phyloP scores from a whole-genome alignment of 257 asterid genomes.

The Solanum corneliomulleri region DNA sequence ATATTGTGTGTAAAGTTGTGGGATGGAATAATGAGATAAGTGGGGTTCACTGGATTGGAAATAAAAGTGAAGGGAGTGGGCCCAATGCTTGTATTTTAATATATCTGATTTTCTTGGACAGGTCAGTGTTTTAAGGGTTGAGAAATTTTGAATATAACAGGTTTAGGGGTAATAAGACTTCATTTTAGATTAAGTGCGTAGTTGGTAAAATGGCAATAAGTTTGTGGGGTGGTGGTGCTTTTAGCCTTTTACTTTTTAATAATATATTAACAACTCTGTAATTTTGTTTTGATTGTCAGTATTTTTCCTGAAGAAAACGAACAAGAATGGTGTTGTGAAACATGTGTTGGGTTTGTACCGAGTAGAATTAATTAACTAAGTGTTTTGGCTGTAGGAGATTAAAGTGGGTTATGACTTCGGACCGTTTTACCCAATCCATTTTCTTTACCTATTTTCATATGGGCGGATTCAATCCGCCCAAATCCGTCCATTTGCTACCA shows the following conservation, averaged over 20 bases:
- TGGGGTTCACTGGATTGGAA: neutral
- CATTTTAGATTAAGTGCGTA: neutral
- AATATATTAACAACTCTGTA: neutral
- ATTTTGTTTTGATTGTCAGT: neutral
- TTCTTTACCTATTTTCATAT: neutral
- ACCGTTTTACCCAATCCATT: neutral
- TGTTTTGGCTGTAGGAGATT: neutral
- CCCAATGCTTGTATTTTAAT: neutral
- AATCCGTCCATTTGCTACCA: neutral
- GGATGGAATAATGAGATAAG: neutral
- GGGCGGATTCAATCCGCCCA: neutral
- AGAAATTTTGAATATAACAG: neutral
- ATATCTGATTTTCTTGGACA: neutral
- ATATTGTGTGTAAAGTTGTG: neutral
- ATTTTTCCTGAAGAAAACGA: neutral
- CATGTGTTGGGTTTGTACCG: neutral
- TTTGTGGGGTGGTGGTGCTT: neutral
- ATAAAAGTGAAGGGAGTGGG: neutral
- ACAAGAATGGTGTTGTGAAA: neutral
- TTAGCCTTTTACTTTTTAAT: neutral
- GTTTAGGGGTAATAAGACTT: neutral
- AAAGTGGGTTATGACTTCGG: neutral
- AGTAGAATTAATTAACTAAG: neutral
- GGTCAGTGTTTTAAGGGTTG: neutral
- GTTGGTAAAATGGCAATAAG: neutral